These are phyloP conservation scores for Thuja plicata DNA, from an alignment of 83 land plant species.

Conservation along the genomic window DNA sequence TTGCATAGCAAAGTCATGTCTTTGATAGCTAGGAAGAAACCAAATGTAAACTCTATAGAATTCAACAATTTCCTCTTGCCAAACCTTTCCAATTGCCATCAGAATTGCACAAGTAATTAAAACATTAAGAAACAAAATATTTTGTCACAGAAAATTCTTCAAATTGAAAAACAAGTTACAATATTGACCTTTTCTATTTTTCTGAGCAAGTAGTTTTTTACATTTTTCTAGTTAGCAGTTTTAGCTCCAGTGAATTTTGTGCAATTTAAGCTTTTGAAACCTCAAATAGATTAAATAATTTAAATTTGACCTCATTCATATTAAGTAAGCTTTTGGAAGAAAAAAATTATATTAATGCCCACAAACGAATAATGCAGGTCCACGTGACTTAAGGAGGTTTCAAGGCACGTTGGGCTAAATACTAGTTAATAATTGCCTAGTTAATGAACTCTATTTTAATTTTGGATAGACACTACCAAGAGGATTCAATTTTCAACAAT, in stretches of 20 bases:
- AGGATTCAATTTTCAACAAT: background rate
- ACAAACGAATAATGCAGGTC: background rate
- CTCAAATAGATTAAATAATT: background rate
- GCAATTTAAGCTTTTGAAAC: background rate
- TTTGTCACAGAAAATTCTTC: background rate
- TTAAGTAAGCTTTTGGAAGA: too few relatives aligned
- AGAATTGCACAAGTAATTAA: background rate
- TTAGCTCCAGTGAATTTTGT: background rate
- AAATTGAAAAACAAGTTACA: background rate
- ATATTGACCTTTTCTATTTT: background rate
- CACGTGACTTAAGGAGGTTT: background rate
- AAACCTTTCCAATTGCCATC: background rate
- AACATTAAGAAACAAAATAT: background rate
- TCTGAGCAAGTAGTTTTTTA: background rate
- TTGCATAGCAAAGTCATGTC: background rate
- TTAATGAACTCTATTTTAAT: background rate
- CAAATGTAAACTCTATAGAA: background rate
- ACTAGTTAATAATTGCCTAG: background rate
- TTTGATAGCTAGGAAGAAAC: background rate
- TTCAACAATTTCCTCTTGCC: background rate
- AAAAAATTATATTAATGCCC: background rate
- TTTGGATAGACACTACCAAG: background rate
- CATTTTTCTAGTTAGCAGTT: background rate
- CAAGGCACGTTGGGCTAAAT: background rate
- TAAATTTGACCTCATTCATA: background rate